These are phyloP conservation scores for Saccharomycopsis fibuligera DNA, from an alignment of 805 yeast species.

Conservation along the genomic window DNA sequence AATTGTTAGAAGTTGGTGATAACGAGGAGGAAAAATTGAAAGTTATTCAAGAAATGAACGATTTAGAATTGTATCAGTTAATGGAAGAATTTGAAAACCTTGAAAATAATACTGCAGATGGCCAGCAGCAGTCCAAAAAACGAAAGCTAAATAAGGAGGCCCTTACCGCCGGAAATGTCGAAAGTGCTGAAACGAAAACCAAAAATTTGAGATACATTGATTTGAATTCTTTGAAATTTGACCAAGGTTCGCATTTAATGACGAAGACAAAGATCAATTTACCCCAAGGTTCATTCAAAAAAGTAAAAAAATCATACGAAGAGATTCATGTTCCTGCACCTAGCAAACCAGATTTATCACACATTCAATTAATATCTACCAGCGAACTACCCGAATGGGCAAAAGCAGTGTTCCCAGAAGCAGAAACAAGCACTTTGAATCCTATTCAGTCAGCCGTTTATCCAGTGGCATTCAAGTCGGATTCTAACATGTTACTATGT, in stretches of 20 bases:
- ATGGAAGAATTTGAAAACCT: conserved; percentile 38
- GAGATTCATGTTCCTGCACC: conserved; percentile 94
- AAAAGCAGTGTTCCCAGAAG: conserved; percentile 60
- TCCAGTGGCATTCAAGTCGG: conserved; percentile 69
- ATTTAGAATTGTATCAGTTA: conserved; percentile 35
- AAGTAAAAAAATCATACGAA: conserved; percentile 68
- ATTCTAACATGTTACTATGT: conserved; percentile 72
- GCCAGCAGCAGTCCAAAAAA: conserved; percentile 2
- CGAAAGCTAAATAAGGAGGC: conserved; percentile 16
- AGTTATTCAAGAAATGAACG: conserved; percentile 39
- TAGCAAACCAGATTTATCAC: conserved; percentile 32
- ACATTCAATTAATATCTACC: conserved; percentile 19
- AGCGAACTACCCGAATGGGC: conserved; percentile 72
- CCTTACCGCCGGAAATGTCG: conserved; percentile 16
- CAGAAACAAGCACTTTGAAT: conserved; percentile 64
- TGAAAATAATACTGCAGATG: conserved; percentile 25
- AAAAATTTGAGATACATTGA: conserved; percentile 63
- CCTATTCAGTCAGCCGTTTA: conserved; percentile 77
- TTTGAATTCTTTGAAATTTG: conserved; percentile 56
- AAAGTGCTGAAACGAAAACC: conserved; percentile 29
- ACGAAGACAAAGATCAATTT: conserved; percentile 60
- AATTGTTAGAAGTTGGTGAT: conserved; percentile 33
- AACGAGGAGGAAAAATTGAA: conserved; percentile 32
- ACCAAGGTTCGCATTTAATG: conserved; percentile 66
- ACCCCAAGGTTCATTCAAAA: conserved; percentile 80